Evolutionary conservation across 2,329 filamentous ascomycete genomes (phyloP), one percentile per base, ranked within the genome.

Genomic region (Aspergillus sp.): DNA sequence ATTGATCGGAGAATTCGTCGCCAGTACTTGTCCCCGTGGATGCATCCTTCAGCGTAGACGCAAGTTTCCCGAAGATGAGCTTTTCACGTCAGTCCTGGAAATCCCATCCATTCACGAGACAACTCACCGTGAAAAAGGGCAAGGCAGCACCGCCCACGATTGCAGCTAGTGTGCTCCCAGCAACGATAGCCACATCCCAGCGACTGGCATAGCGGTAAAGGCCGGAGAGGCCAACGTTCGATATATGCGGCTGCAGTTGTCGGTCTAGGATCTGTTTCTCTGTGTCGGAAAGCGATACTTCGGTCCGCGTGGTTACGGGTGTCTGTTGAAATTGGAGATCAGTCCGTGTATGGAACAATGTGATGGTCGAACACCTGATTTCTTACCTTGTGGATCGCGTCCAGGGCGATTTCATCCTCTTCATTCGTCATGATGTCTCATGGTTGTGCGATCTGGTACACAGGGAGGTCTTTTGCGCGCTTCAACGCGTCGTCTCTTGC

Each of bases 111-210:
- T 3, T 14, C n/a, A 11, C 11, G 11, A 20, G 14, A 47, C 73
- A 4, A 56, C 63, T 20, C 55, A 90, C 80, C 0, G 88, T 91
- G 86, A 92, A 91, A 13, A 89, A 73, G 11, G 89, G 89, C 53
- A 91, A 72, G 4, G 85, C 85, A 47, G 88, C 88, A 45, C 89
- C 88, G n/a, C 83, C 85, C 16, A 77, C 83, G 54, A 91, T 86
- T 56, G 87, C 81, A 53, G 81, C 81, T 49, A 91, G 56, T 25
- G 76, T 64, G 20, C 84, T 81, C 45, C 88, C 67, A 29, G 68
- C 63, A 32, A 89, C 78, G 64, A 89, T 82, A 56, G 83, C 59
- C 14, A 85, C 64, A 63, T 90, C 88, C 58, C 77, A 80, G 46
- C 74, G 77, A 2, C 83, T 84, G 4, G 86, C 81, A 73, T 88